A percentile compares a stretch with the other conserved stretches of the same genome.
These are phyloP conservation scores for Nemania diffusa DNA, from an alignment of 2,329 filamentous ascomycete genomes.

Conservation along the genomic window DNA sequence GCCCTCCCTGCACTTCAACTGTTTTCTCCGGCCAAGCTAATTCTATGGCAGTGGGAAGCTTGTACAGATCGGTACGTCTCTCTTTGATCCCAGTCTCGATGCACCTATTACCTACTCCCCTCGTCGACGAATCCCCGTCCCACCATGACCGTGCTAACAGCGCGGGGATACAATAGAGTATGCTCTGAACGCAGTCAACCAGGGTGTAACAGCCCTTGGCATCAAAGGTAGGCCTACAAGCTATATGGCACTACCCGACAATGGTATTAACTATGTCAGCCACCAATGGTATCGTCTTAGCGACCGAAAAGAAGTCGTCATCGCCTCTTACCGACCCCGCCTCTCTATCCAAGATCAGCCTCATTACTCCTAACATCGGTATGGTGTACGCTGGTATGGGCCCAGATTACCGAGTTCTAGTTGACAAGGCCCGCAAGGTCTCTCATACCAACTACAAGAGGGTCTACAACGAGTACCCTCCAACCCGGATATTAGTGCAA, in stretches of 20 bases:
- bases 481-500: constrained; percentile 97
- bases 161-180: constrained; percentile 73
- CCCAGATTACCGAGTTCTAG: constrained; percentile 95
- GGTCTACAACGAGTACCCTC: constrained; percentile 99
- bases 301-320: constrained; percentile 99
- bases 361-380: constrained; percentile 98
- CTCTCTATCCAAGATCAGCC: constrained; percentile 95
- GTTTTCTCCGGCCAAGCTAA: constrained; percentile 56
- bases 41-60: constrained; percentile 83
- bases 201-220: constrained; percentile 96
- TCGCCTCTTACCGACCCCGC: constrained; percentile 95
- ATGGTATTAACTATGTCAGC: constrained; percentile 62
- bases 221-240: constrained; percentile 81
- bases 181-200: constrained; percentile 98
- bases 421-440: constrained; percentile 97
- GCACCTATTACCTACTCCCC: neutral
- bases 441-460: constrained; percentile 99
- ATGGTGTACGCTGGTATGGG: constrained; percentile 99
- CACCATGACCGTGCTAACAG: constrained; percentile 22
- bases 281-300: constrained; percentile 98
- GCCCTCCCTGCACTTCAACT: constrained; percentile 34
- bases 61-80: constrained; percentile 87
- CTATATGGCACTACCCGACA: neutral
- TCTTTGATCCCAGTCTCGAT: constrained; percentile 9
- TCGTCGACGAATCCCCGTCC: neutral